Base-by-base conservation (phyloP, 1,284 basidiomycete genomes). In the Rhodotorula sp. region DNA sequence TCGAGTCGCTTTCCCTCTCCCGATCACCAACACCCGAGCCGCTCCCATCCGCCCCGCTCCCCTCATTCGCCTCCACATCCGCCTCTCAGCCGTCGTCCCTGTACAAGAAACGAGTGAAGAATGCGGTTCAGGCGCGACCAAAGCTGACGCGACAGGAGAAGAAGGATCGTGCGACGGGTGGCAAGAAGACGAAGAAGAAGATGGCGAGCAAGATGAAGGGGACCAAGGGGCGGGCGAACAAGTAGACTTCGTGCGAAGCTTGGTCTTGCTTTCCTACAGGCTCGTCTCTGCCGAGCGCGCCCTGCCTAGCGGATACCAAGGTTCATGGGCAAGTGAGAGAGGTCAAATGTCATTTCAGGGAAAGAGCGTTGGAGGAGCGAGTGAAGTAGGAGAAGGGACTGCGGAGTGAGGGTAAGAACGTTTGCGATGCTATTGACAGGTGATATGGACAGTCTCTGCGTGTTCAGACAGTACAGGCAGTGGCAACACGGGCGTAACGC, bases 91-190 rank as follows among this genome's bases (percentile, higher is more conserved):
- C 62, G 44, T 27, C 47, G 20, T 44, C 46, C 13, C 17, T 36
- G 53, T 62, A 66, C 63, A 74, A 73, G 67, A 71, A 68, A 49
- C 49, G 71, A 10, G 69, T 75, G 20, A 66, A 62, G 55, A 64
- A 62, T 30, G 64, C 62, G 49, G 62, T 63, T 30, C 62, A 67
- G 63, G 64, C 62, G 13, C 44, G 71, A 55, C 68, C 68, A 13
- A 75, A 75, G 55, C 46, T 75, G 67, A 68, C 62, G 32, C 48
- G 62, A n/a, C 59, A 73, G 62, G 65, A 75, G n/a, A 69, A 69
- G 67, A 74, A 71, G 66, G 67, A 68, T n/a, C 58, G 65, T 29
- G 67, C 62, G 19, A 74, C 62, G n/a, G 70, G 69, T 2, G 63
- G 65, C 8, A 75, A 75, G 59, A 62, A 62, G 60, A 57, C 60